Conservation (phyloP, 306 rosid genomes). For the Herpetospermum pedunculosum region DNA sequence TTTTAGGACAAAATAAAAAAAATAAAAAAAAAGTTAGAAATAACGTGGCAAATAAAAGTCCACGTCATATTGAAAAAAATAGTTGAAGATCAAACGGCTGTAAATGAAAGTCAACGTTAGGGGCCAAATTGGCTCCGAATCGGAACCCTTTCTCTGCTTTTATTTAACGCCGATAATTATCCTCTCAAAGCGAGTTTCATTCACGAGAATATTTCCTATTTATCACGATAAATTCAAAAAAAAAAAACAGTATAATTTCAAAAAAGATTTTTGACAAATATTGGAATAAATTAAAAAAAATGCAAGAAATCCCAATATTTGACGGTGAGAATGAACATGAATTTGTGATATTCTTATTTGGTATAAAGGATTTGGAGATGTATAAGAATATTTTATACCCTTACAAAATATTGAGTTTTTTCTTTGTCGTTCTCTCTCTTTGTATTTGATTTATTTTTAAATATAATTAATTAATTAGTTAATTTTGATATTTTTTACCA, state of each 20-base stretch:
- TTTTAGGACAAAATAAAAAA: neutral
- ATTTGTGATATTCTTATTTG: too few species aligned
- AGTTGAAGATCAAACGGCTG: neutral
- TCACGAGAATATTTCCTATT: neutral
- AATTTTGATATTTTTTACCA: too few species aligned
- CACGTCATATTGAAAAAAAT: neutral
- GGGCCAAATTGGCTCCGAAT: neutral
- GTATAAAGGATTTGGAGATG: too few species aligned
- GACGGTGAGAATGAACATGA: too few species aligned
- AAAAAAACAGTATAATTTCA: neutral
- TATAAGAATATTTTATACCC: too few species aligned
- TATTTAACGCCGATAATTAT: conserved; percentile 5
- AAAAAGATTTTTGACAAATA: neutral
- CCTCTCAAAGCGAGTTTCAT: neutral
- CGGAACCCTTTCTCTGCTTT: neutral
- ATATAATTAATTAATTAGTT: too few species aligned
- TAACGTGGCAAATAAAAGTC: neutral
- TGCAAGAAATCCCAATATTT: too few species aligned
- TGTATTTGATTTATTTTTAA: too few species aligned
- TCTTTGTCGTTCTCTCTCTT: too few species aligned
- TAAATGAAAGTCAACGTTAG: neutral
- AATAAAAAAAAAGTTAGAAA: neutral
- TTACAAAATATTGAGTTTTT: too few species aligned
- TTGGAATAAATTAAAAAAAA: neutral
- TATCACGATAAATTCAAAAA: neutral